Evolutionary conservation across 176 grass and related monocot species (phyloP).

Genomic region (Triticum aestivum): DNA sequence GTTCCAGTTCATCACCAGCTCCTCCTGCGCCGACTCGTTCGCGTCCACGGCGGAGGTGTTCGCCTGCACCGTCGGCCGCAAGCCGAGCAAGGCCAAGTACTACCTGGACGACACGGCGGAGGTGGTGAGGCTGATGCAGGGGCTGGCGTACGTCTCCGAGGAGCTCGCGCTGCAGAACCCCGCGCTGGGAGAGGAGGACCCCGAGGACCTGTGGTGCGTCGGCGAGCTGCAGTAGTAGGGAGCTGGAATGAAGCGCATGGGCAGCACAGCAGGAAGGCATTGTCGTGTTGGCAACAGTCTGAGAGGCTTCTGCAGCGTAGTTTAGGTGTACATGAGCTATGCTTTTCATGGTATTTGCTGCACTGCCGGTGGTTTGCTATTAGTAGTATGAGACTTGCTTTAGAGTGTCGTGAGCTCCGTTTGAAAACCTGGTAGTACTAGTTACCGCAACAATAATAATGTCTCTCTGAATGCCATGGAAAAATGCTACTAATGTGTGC

Average conservation of each 20-base stretch:
- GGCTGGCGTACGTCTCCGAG: slow-evolving; percentile 69
- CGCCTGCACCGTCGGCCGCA: slow-evolving; percentile 83
- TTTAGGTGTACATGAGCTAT: slow-evolving; percentile 35
- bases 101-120: slow-evolving; percentile 80
- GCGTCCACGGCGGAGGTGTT: slow-evolving; percentile 65
- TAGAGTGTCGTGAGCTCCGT: background rate
- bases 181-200: slow-evolving; percentile 3
- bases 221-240: background rate
- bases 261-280: no score
- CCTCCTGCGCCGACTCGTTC: slow-evolving; percentile 35
- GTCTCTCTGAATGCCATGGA: background rate
- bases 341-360: slow-evolving; percentile 21
- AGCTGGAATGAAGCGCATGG: background rate
- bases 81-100: slow-evolving; percentile 94
- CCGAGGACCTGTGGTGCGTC: slow-evolving; percentile 3
- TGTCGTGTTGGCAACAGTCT: background rate
- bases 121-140: slow-evolving; percentile 90
- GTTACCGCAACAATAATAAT: background rate
- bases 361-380: slow-evolving; percentile 10
- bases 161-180: slow-evolving; percentile 37
- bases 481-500: background rate
- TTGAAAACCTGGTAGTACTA: background rate
- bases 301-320: slow-evolving; percentile 17
- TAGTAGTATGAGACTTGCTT: background rate
- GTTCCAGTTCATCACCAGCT: slow-evolving; percentile 72